These are phyloP conservation scores for Linum tenue DNA, from an alignment of 345 rosid species.

Conservation along the genomic window DNA sequence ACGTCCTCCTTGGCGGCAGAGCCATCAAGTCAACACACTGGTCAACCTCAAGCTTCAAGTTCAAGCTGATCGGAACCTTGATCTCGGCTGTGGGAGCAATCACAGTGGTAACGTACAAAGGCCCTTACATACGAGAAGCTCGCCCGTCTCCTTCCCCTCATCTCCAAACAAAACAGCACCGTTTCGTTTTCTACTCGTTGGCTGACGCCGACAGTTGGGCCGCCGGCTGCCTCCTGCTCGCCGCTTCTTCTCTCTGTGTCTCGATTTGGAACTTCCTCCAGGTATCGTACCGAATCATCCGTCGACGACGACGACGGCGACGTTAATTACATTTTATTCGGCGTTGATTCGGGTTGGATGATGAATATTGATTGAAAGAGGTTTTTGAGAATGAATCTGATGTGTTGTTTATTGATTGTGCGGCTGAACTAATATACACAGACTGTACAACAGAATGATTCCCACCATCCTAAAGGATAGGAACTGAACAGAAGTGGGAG, in stretches of 20 bases:
- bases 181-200: slow-evolving; percentile 42
- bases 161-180: slow-evolving; percentile 25
- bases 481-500: no score
- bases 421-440: no score
- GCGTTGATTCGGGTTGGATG: not conserved
- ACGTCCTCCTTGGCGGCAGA: slow-evolving; percentile 38
- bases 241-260: slow-evolving; percentile 49
- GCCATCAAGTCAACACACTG: slow-evolving; percentile 34
- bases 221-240: slow-evolving; percentile 59
- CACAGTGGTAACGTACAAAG: slow-evolving; percentile 42
- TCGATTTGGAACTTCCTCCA: slow-evolving; percentile 59
- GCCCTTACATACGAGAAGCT: slow-evolving; percentile 41
- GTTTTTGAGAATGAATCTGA: no score
- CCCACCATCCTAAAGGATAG: no score
- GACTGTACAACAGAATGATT: no score
- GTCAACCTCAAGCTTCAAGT: slow-evolving; percentile 38
- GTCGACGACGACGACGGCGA: not conserved
- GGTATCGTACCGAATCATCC: slow-evolving; percentile 23
- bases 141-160: slow-evolving; percentile 21
- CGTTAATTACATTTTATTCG: not conserved
- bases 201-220: slow-evolving; percentile 47
- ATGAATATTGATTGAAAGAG: not conserved
- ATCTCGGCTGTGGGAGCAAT: slow-evolving; percentile 47
- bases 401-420: no score
- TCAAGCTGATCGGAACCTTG: slow-evolving; percentile 43